Percentiles rank a stretch among this genome's conserved stretches.
These are phyloP conservation scores for Jaltomata sinuosa DNA, from an alignment of 257 asterid genomes.

Conservation along the genomic window DNA sequence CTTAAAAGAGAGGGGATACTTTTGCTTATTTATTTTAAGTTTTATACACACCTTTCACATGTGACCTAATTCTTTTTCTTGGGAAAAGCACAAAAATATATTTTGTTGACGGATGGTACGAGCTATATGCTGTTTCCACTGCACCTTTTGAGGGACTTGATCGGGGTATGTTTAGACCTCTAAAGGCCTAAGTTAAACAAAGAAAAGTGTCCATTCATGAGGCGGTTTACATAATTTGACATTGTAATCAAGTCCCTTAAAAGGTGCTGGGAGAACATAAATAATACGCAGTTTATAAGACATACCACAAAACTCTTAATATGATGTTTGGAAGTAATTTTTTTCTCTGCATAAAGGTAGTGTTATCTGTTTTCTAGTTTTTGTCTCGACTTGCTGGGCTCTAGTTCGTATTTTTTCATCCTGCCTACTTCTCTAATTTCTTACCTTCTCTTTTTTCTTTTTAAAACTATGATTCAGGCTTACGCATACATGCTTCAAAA, in stretches of 20 bases:
- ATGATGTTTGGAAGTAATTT: not conserved
- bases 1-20: not conserved
- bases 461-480: constrained; percentile 44
- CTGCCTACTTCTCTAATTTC: not conserved
- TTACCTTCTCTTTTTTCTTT: not conserved
- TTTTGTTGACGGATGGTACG: not conserved
- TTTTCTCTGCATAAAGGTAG: not conserved
- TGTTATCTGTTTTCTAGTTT: not conserved
- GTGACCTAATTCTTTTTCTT: not conserved
- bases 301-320: not conserved
- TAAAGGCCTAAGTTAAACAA: not conserved
- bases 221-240: not conserved
- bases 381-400: not conserved
- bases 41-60: not conserved
- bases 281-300: not conserved
- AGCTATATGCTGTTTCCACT: not conserved
- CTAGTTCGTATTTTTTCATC: not conserved
- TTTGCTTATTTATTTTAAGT: not conserved
- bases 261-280: not conserved
- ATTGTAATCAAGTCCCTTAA: not conserved
- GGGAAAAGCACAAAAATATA: not conserved
- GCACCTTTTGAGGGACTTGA: not conserved
- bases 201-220: not conserved
- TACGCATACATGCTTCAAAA: constrained; percentile 70
- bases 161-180: not conserved